A percentile compares a stretch with the other conserved stretches of the same genome.
phyloP scores from a whole-genome alignment of 345 rosid species.

The Mangifera indica region DNA sequence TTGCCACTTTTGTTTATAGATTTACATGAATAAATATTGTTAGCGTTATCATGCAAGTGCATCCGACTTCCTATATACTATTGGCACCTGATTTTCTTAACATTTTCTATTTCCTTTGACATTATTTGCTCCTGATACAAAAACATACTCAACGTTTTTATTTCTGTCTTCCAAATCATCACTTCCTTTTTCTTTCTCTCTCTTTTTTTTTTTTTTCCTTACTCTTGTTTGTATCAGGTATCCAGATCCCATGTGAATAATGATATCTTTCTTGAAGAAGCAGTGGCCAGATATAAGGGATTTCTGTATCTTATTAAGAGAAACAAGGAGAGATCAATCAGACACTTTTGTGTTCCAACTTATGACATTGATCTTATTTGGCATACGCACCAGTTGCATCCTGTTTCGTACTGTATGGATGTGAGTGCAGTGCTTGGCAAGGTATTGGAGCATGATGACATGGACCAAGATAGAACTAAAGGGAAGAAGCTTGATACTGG shows the following conservation, averaged over 20 bases:
- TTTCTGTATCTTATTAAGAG: slow-evolving; percentile 78
- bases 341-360: slow-evolving; percentile 81
- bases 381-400: slow-evolving; percentile 97
- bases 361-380: slow-evolving; percentile 95
- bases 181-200: neutral
- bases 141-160: neutral
- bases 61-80: neutral
- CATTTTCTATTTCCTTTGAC: neutral
- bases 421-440: slow-evolving; percentile 58
- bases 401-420: slow-evolving; percentile 69
- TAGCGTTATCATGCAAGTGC: neutral
- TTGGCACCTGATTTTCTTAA: neutral
- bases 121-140: neutral
- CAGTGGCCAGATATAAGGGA: slow-evolving; percentile 88
- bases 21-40: neutral
- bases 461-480: slow-evolving; percentile 82
- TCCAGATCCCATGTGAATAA: slow-evolving; percentile 60
- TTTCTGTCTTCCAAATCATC: slow-evolving; percentile 9
- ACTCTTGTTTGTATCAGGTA: slow-evolving; percentile 47
- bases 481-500: slow-evolving; percentile 89
- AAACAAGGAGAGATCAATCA: slow-evolving; percentile 64
- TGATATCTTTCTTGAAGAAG: slow-evolving; percentile 71
- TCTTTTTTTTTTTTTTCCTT: slow-evolving; percentile 4
- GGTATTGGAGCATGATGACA: slow-evolving; percentile 90
- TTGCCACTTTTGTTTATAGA: neutral